These are phyloP conservation scores for Monilinia laxa DNA, from an alignment of 2,329 filamentous ascomycete genomes.

Conservation along the genomic window DNA sequence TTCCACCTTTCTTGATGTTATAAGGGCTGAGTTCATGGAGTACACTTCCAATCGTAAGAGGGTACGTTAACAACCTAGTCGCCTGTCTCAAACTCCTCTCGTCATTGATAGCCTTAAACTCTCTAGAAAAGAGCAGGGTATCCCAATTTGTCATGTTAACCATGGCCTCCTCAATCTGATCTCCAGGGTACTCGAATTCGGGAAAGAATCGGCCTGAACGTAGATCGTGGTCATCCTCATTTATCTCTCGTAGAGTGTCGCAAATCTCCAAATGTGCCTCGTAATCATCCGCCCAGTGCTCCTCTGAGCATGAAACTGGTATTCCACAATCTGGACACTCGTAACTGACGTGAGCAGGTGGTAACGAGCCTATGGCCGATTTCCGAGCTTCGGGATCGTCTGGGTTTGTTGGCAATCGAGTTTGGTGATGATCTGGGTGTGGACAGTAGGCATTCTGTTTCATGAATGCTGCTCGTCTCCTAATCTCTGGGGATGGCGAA, in stretches of 20 bases:
- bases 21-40: slow-evolving; percentile 95
- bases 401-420: slow-evolving; percentile 64
- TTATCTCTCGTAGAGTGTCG: slow-evolving; percentile 86
- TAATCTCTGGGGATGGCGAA: slow-evolving; percentile 86
- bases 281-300: slow-evolving; percentile 95
- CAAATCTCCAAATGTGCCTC: slow-evolving; percentile 90
- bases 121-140: slow-evolving; percentile 88
- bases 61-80: slow-evolving; percentile 90
- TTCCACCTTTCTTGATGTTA: slow-evolving; percentile 68
- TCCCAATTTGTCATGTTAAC: slow-evolving; percentile 99
- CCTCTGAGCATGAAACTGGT: slow-evolving; percentile 88
- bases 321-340: slow-evolving; percentile 97
- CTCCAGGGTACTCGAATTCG: slow-evolving; percentile 87
- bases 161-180: slow-evolving; percentile 86
- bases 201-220: slow-evolving; percentile 87
- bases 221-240: slow-evolving; percentile 96
- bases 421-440: slow-evolving; percentile 81
- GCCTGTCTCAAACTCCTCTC: slow-evolving; percentile 90
- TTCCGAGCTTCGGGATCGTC: slow-evolving; percentile 63
- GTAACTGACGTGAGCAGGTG: slow-evolving; percentile 82
- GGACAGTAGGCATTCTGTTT: slow-evolving; percentile 91
- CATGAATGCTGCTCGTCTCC: slow-evolving; percentile 85
- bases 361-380: slow-evolving; percentile 52
- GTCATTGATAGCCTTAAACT: slow-evolving; percentile 87
- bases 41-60: slow-evolving; percentile 85